Evolutionary conservation across 768 basidiomycete species (phyloP).

Genomic region (Boletus bicolor): DNA sequence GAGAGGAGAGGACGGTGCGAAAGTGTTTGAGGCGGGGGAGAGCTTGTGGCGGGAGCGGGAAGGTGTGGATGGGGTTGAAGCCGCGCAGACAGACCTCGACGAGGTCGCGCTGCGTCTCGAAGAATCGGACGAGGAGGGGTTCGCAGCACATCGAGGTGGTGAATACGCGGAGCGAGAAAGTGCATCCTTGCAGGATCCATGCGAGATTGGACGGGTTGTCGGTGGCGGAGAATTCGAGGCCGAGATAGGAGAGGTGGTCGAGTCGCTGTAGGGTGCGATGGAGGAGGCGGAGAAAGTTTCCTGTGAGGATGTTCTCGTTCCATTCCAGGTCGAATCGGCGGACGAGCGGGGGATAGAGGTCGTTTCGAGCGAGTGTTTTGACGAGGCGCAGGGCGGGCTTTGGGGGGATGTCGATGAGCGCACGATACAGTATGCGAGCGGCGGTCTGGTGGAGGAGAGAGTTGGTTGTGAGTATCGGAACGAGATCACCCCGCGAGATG

Average conservation of each 20-base stretch:
- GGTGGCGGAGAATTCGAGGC: conserved; percentile 45
- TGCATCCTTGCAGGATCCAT: conserved; percentile 47
- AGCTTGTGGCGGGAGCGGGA: conserved; percentile 36
- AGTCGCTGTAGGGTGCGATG: conserved; percentile 41
- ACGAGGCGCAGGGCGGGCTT: conserved; percentile 36
- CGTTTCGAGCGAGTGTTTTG: conserved; percentile 37
- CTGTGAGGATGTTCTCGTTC: conserved; percentile 35
- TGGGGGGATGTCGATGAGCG: conserved; percentile 35
- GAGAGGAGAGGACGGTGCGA: conserved; percentile 53
- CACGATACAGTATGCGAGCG: conserved; percentile 35
- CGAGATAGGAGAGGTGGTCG: conserved; percentile 38
- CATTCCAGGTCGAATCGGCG: conserved; percentile 47
- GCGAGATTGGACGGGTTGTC: conserved; percentile 36
- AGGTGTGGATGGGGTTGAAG: conserved; percentile 36
- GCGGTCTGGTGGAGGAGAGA: conserved; percentile 28
- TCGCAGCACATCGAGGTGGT: conserved; percentile 58
- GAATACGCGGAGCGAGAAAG: conserved; percentile 45
- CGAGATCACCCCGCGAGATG: conserved; percentile 27
- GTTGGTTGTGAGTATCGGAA: conserved; percentile 23
- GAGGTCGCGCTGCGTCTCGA: conserved; percentile 48
- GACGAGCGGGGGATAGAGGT: conserved; percentile 40
- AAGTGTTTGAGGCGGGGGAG: conserved; percentile 49
- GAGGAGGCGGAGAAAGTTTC: conserved; percentile 51
- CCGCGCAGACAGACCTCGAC: conserved; percentile 56
- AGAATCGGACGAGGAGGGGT: conserved; percentile 44